Evolutionary conservation across 768 basidiomycete genomes (phyloP).

Genomic region (Rhodocollybia butyracea): DNA sequence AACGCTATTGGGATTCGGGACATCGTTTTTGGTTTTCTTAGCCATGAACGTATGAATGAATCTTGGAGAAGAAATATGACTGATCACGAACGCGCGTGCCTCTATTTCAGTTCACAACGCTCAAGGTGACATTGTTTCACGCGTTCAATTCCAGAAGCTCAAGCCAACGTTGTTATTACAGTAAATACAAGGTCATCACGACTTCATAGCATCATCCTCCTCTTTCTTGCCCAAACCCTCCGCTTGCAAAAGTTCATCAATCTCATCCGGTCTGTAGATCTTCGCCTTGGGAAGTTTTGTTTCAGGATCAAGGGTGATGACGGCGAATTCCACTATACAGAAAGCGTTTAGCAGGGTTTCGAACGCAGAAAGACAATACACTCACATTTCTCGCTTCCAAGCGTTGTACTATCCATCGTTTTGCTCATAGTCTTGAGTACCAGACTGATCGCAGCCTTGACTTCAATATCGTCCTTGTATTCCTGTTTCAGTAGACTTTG

Average conservation of each 20-base stretch:
- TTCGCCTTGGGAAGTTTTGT: slow-evolving; percentile 83
- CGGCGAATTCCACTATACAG: slow-evolving; percentile 88
- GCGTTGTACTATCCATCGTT: slow-evolving; percentile 98
- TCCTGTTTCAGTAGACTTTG: slow-evolving; percentile 96
- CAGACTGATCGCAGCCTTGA: slow-evolving; percentile 91
- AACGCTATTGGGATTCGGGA: slow-evolving; percentile 54
- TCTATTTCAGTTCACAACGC: too few relatives aligned
- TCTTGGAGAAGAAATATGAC: neutral
- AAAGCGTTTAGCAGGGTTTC: slow-evolving; percentile 1
- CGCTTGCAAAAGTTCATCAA: slow-evolving; percentile 75
- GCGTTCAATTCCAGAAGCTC: too few relatives aligned
- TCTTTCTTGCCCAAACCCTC: slow-evolving; percentile 87
- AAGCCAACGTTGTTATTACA: too few relatives aligned
- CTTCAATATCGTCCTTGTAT: slow-evolving; percentile 90
- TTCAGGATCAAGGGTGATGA: slow-evolving; percentile 77
- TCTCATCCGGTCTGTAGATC: slow-evolving; percentile 87
- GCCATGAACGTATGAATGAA: slow-evolving; percentile 44
- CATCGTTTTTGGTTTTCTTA: slow-evolving; percentile 61
- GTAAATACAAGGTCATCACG: slow-evolving; percentile 30
- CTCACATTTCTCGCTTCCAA: slow-evolving; percentile 95
- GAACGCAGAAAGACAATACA: slow-evolving; percentile 10
- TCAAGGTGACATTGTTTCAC: too few relatives aligned
- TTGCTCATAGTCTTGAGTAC: slow-evolving; percentile 97
- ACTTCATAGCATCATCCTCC: slow-evolving; percentile 78
- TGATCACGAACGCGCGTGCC: too few relatives aligned